Conservation (phyloP, 257 asterid genomes). For the Agastache rugosa region DNA sequence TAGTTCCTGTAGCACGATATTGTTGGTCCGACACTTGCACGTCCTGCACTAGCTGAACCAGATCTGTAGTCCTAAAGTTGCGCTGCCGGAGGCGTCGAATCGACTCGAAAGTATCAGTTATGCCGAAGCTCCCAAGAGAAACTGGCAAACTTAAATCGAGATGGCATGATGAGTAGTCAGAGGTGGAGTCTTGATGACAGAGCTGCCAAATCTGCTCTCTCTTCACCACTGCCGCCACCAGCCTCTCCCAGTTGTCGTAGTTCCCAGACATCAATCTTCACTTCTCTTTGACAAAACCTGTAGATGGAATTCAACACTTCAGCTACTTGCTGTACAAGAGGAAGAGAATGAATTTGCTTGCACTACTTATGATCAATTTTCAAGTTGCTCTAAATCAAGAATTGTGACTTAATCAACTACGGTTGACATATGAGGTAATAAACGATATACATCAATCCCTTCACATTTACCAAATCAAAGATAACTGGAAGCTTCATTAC, state of each 20-base stretch:
- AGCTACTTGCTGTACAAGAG: too few species aligned
- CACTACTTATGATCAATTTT: too few species aligned
- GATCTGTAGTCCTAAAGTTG: neutral
- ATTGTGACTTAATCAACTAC: too few species aligned
- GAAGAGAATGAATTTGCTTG: too few species aligned
- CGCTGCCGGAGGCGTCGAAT: neutral
- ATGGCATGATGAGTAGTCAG: constrained; percentile 24
- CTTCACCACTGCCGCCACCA: constrained; percentile 14
- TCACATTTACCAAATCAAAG: too few species aligned
- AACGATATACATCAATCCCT: too few species aligned
- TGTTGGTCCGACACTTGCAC: neutral
- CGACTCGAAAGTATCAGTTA: neutral
- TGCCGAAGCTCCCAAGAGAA: neutral
- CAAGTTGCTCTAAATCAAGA: too few species aligned
- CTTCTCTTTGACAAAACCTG: too few species aligned
- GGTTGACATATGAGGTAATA: too few species aligned
- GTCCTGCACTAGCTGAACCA: neutral
- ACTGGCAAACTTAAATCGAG: neutral
- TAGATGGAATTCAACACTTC: too few species aligned
- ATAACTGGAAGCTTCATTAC: too few species aligned
- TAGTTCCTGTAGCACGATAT: neutral
- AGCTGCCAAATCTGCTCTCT: constrained; percentile 28
- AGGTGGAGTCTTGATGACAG: constrained; percentile 17
- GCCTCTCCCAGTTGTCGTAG: constrained; percentile 30
- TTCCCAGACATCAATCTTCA: constrained; percentile 14